Evolutionary conservation across 306 rosid genomes (phyloP), one percentile per base, ranked within the genome.

Genomic region (Cucurbita moschata): DNA sequence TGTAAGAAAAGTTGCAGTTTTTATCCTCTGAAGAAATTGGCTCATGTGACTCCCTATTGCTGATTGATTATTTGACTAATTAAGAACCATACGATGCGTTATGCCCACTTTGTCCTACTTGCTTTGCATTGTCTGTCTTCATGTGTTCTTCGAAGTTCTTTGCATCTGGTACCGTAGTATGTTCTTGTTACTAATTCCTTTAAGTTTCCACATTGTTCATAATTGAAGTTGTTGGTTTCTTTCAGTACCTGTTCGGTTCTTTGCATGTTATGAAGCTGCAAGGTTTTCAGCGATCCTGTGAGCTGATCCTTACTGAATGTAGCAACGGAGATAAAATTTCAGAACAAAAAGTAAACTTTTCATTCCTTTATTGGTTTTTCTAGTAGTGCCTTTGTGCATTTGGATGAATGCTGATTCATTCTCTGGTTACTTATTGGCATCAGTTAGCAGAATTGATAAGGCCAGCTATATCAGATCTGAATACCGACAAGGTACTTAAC

Each of bases 181-280:
- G 75, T 35, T 53, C 30, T 53, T 53, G 61, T 9, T 52, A 21
- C 15, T 39, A 42, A 18, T 65, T 54, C 7, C 35, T 39, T 37
- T 37, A 10, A 39, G 10, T 57, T 43, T 43, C 44, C 75, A 71
- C 49, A 10, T 52, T 71, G 50, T 15, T 71, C 35, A 54, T 38
- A 15, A 44, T 50, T 51, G 1, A 50, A 54, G 50, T 11, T 61
- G 19, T 62, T 26, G 62, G 79, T 76, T 83, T 75, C 78, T 57
- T 81, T 73, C 87, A 89, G 99, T 91, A 91, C 82, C 83, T 95
- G 76, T 89, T 73, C 70, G 91, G 86, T 50, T 88, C 96, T 39
- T 89, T 77, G 13, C 83, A 88, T 56, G 83, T 91, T 74, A 71
- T 83, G 88, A 86, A 77, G 79, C 96, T 57, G 76, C 87, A 83